These are phyloP conservation scores for Rhodocollybia butyracea DNA, from an alignment of 768 basidiomycete genomes.

Conservation along the genomic window DNA sequence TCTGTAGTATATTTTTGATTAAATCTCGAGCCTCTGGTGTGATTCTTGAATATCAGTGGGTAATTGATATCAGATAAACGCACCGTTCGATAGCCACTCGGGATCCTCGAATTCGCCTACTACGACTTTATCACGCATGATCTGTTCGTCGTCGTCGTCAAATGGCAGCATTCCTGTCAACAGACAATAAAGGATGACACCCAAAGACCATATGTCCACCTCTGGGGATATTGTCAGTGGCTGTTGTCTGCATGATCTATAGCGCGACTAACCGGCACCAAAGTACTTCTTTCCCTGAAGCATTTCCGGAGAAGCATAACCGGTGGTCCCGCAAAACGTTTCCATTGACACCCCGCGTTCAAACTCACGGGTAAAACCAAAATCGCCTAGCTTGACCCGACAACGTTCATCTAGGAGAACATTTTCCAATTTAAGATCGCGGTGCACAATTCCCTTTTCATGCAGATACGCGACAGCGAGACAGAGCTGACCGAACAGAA, in stretches of 20 bases:
- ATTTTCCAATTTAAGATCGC: slow-evolving; percentile 96
- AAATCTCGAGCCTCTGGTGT: slow-evolving; percentile 79
- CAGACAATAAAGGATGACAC: slow-evolving; percentile 86
- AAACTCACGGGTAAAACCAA: slow-evolving; percentile 93
- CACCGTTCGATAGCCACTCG: slow-evolving; percentile 86
- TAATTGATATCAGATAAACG: slow-evolving; percentile 13
- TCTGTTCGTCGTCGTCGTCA: slow-evolving; percentile 81
- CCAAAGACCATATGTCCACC: slow-evolving; percentile 95
- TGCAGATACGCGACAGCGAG: slow-evolving; percentile 94
- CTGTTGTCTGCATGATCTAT: background rate
- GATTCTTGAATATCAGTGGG: slow-evolving; percentile 9
- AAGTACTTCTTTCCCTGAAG: slow-evolving; percentile 83
- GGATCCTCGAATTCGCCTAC: slow-evolving; percentile 89
- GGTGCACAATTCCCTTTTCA: slow-evolving; percentile 89
- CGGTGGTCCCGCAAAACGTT: slow-evolving; percentile 94
- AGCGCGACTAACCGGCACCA: slow-evolving; percentile 68
- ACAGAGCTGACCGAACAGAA: slow-evolving; percentile 94
- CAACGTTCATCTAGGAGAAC: slow-evolving; percentile 88
- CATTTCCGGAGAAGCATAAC: slow-evolving; percentile 93
- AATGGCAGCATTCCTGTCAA: slow-evolving; percentile 89
- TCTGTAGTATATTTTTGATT: slow-evolving; percentile 71
- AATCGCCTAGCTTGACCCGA: slow-evolving; percentile 90
- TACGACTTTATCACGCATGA: slow-evolving; percentile 84
- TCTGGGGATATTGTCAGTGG: slow-evolving; percentile 44
- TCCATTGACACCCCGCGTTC: slow-evolving; percentile 77